phyloP scores from a whole-genome alignment of 805 yeast genomes.

The Saccharomycopsis synnaedendra region DNA sequence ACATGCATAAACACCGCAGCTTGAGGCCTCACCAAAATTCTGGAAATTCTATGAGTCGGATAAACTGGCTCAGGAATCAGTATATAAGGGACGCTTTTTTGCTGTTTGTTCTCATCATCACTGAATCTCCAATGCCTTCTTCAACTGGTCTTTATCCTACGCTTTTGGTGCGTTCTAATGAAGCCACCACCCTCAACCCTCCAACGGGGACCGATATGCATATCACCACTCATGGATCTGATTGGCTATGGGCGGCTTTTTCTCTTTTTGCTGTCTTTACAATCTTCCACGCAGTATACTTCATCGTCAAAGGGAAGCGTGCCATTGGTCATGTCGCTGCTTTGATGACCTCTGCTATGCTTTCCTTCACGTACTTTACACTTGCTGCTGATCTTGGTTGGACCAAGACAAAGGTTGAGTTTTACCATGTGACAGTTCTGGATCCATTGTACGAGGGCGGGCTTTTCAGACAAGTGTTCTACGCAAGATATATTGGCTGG shows the following conservation, averaged over 20 bases:
- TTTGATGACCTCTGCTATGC: slow-evolving; percentile 26
- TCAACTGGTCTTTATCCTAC: slow-evolving; percentile 22
- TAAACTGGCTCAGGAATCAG: slow-evolving; percentile 12
- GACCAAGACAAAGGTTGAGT: slow-evolving; percentile 29
- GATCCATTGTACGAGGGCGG: slow-evolving; percentile 20
- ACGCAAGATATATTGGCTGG: slow-evolving; percentile 33
- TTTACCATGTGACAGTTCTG: slow-evolving; percentile 26
- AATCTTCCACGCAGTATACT: not conserved
- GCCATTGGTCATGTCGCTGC: slow-evolving; percentile 22
- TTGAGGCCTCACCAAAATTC: no score
- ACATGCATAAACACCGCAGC: no score
- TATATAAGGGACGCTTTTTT: slow-evolving; percentile 16
- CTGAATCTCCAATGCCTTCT: slow-evolving; percentile 32
- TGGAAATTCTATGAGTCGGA: not conserved
- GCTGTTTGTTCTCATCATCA: slow-evolving; percentile 2
- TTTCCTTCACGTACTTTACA: slow-evolving; percentile 31
- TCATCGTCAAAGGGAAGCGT: slow-evolving; percentile 18
- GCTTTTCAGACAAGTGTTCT: slow-evolving; percentile 31
- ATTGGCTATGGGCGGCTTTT: slow-evolving; percentile 33
- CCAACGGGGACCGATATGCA: slow-evolving; percentile 21
- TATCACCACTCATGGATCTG: slow-evolving; percentile 28
- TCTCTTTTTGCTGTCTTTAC: slow-evolving; percentile 22
- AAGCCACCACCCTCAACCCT: slow-evolving; percentile 24
- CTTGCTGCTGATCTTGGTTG: slow-evolving; percentile 37
- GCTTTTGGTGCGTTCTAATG: slow-evolving; percentile 15